Evolutionary conservation across 1,284 basidiomycete species (phyloP), one percentile per base, ranked within the genome.

Genomic region (Pterula multifida): DNA sequence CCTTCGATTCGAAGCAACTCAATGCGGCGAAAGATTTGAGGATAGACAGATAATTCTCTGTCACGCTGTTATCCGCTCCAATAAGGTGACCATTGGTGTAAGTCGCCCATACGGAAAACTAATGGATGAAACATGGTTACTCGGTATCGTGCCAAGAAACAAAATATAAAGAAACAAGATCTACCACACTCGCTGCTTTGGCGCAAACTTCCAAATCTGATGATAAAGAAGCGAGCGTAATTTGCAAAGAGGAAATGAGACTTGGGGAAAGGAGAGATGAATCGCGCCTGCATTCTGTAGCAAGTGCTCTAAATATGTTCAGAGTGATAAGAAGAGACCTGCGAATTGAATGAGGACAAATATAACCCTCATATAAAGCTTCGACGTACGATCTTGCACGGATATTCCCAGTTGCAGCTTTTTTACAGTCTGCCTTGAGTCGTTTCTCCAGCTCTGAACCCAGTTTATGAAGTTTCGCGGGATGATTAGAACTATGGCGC

Each of bases 61-160:
- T 88, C 52, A 89, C 67, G 26, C 63, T 64, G 56, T 78, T 76
- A 60, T 94, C 90, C 24, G 85, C 78, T 45, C 87, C 87, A 55
- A 92, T 81, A 35, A 85, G 68, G 50, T 81, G 78, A 0, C 91
- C 90, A 57, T 93, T 85, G 4, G 92, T 90, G 59, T 85, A 95
- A 3, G 90, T 93, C n/a, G 90, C 85, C 78, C 92, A 92, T 0
- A 91, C 85, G 12, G 85, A 87, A 60, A 98, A 94, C 83, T 91
- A 60, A 12, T 44, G 17, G 13, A 39, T 35, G 21, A 4, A 24
- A 24, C 45, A 12, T 12, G 48, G 51, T 13, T 46, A 45, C 39
- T 12, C 6, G 3, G 17, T 28, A 9, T 23, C 11, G 2, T 47
- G 6, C 25, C 12, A 15, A 45, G 36, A 15, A 15, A 36, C 3